Percentiles rank a stretch among this genome's conserved stretches.
These are phyloP conservation scores for Funneliformis mosseae DNA, from an alignment of 192 early-diverging fungal genomes.

Conservation along the genomic window DNA sequence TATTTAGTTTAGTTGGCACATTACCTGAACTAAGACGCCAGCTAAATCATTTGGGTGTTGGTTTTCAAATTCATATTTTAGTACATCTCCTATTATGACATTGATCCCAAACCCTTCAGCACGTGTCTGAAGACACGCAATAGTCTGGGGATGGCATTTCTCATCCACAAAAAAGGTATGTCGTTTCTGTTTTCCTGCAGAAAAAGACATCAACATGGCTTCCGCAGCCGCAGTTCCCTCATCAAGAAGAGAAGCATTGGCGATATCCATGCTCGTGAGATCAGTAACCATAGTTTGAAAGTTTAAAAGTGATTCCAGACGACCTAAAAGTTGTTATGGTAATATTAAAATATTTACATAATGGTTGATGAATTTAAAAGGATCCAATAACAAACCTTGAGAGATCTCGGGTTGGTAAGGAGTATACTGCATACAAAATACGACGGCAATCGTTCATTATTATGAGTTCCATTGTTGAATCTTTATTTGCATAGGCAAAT, in stretches of 20 bases:
- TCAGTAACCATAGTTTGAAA: slow-evolving; percentile 98
- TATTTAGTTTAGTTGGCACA: slow-evolving; percentile 1
- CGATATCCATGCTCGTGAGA: slow-evolving; percentile 92
- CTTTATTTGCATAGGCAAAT: not conserved
- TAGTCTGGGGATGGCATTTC: slow-evolving; percentile 94
- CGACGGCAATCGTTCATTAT: slow-evolving; percentile 27
- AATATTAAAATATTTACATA: not conserved
- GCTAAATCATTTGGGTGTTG: slow-evolving; percentile 75
- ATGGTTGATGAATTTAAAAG: not conserved
- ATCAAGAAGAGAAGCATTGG: slow-evolving; percentile 98
- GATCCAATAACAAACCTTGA: slow-evolving; percentile 56
- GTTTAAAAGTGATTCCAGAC: slow-evolving; percentile 95
- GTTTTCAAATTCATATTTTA: slow-evolving; percentile 72
- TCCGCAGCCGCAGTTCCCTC: slow-evolving; percentile 99
- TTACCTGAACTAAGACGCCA: slow-evolving; percentile 91
- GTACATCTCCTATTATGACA: slow-evolving; percentile 82
- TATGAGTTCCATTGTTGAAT: slow-evolving; percentile 16
- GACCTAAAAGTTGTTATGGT: slow-evolving; percentile 41
- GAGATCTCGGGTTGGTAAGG: slow-evolving; percentile 99
- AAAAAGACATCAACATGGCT: slow-evolving; percentile 91
- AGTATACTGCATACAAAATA: slow-evolving; percentile 75
- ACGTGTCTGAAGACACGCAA: slow-evolving; percentile 87
- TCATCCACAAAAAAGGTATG: slow-evolving; percentile 92
- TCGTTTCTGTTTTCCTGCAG: slow-evolving; percentile 73
- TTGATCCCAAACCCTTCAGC: slow-evolving; percentile 96